Conservation (phyloP, 495 filamentous ascomycete species). For the Talaromyces liani region DNA sequence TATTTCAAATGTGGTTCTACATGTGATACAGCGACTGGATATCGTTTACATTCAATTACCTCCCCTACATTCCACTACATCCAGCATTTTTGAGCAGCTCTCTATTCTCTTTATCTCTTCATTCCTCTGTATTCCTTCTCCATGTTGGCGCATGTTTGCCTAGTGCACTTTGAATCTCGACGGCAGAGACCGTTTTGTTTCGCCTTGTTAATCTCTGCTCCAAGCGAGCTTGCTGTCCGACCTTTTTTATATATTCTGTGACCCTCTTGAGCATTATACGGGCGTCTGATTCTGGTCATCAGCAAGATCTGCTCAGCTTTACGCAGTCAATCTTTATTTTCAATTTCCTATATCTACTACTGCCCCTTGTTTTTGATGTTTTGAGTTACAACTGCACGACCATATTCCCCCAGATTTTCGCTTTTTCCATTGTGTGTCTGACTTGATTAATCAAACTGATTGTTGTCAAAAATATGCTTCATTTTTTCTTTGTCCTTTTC, state of each 20-base stretch:
- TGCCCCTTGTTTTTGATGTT: constrained; percentile 11
- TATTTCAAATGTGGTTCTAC: neutral
- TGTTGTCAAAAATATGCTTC: constrained; percentile 1
- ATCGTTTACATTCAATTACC: neutral
- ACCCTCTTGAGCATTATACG: constrained; percentile 31
- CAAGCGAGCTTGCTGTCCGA: constrained; percentile 7
- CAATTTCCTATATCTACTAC: constrained; percentile 17
- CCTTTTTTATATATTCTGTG: constrained; percentile 6
- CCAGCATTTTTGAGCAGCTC: constrained; percentile 11
- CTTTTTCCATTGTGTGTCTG: constrained; percentile 13
- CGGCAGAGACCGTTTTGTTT: constrained; percentile 9
- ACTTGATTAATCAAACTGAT: constrained; percentile 19
- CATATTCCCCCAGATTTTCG: constrained; percentile 12
- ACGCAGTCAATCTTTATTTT: constrained; percentile 21
- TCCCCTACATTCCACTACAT: neutral
- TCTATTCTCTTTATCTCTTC: constrained; percentile 20
- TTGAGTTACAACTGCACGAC: constrained; percentile 11
- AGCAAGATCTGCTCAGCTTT: constrained; percentile 31
- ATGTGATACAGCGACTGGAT: constrained; percentile 2
- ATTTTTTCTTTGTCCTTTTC: constrained; percentile 10
- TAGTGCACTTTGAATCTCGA: neutral
- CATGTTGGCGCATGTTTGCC: constrained; percentile 11
- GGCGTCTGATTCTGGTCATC: constrained; percentile 39
- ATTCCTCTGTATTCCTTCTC: constrained; percentile 15
- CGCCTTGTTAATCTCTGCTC: constrained; percentile 21